Conservation (phyloP, 192 early-diverging fungal genomes). For the Cladochytrium replicatum region DNA sequence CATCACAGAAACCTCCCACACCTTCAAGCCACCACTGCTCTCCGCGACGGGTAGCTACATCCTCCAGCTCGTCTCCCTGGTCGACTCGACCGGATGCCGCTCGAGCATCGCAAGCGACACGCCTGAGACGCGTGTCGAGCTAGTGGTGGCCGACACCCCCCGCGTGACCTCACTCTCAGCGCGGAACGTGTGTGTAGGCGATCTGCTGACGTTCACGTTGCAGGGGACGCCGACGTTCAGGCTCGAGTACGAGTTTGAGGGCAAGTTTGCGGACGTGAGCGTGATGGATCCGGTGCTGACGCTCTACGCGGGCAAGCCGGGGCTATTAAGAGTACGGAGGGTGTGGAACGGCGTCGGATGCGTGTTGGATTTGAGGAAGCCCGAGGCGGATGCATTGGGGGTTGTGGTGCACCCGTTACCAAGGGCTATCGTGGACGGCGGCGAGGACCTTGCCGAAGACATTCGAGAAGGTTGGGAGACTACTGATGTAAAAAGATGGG, state of each 20-base stretch:
- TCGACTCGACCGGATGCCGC: slow-evolving; percentile 28
- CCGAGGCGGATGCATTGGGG: too few relatives aligned
- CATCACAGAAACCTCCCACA: slow-evolving; percentile 10
- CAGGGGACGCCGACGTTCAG: slow-evolving; percentile 58
- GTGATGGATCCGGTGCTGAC: slow-evolving; percentile 49
- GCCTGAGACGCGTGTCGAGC: neutral
- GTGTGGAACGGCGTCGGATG: slow-evolving; percentile 57
- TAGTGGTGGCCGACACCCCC: slow-evolving; percentile 39
- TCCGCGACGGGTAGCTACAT: slow-evolving; percentile 27
- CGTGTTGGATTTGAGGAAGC: slow-evolving; percentile 33
- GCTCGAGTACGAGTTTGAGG: slow-evolving; percentile 43
- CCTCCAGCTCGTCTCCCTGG: slow-evolving; percentile 21
- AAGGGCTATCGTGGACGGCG: slow-evolving; percentile 51
- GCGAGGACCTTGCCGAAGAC: slow-evolving; percentile 53
- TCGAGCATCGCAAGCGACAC: slow-evolving; percentile 2
- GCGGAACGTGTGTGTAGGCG: slow-evolving; percentile 48
- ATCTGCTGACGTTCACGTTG: slow-evolving; percentile 53
- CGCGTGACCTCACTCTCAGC: slow-evolving; percentile 23
- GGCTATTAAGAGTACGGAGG: slow-evolving; percentile 40
- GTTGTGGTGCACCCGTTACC: slow-evolving; percentile 46
- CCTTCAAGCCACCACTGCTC: slow-evolving; percentile 15
- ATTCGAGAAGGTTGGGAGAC: slow-evolving; percentile 40
- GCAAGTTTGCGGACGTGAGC: slow-evolving; percentile 12
- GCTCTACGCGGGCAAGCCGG: slow-evolving; percentile 44
- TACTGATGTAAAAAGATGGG: neutral